Conservation (phyloP, 257 asterid species). For the Solanum pennellii region DNA sequence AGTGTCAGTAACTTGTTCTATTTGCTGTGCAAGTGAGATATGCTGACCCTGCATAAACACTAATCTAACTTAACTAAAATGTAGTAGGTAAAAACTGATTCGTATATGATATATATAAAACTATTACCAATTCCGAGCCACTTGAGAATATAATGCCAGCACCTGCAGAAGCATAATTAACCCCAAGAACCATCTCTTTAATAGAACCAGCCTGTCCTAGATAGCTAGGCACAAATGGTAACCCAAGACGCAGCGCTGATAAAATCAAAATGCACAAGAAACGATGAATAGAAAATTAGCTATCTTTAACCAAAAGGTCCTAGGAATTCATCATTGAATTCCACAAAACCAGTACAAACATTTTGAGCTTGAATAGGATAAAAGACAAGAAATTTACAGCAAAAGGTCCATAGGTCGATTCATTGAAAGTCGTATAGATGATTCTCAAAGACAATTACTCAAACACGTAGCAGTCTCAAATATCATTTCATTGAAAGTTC, state of each 20-base stretch:
- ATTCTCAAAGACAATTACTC: not conserved
- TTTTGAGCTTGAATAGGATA: not conserved
- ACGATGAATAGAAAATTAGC: not conserved
- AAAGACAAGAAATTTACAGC: not conserved
- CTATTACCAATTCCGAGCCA: constrained; percentile 81
- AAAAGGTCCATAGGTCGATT: not conserved
- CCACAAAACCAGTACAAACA: not conserved
- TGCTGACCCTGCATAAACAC: constrained; percentile 66
- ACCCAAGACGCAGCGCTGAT: constrained; percentile 64
- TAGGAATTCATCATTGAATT: not conserved
- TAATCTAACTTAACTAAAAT: not conserved
- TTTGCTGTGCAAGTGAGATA: constrained; percentile 80
- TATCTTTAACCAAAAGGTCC: not conserved
- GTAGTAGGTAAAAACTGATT: not conserved
- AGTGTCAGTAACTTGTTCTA: constrained; percentile 87
- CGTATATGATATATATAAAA: not conserved
- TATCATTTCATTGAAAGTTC: not conserved
- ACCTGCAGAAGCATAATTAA: constrained; percentile 93
- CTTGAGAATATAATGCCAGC: constrained; percentile 89
- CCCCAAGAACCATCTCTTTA: constrained; percentile 61
- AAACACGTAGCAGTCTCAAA: not conserved
- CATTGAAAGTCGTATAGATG: not conserved
- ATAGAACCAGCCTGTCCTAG: constrained; percentile 55
- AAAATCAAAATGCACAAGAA: constrained; percentile 2
- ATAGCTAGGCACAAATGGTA: constrained; percentile 87